Evolutionary conservation across 192 early-diverging fungal genomes (phyloP).

Genomic region (Lobosporangium transversale): DNA sequence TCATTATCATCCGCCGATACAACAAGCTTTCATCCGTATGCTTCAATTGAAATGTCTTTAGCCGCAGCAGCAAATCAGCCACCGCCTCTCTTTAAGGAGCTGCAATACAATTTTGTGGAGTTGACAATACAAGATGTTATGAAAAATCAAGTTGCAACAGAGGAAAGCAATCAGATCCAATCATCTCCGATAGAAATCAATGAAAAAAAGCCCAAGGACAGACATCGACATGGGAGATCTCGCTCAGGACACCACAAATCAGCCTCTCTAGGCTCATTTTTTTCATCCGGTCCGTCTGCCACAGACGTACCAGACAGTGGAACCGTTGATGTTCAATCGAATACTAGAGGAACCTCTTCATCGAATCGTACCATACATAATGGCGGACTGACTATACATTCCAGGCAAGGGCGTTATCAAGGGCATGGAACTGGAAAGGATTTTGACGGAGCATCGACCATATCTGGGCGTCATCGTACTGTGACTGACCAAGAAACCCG

Average conservation of each 20-base stretch:
- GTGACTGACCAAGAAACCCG: slow-evolving; percentile 15
- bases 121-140: slow-evolving; percentile 9
- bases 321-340: slow-evolving; percentile 4
- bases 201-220: slow-evolving; percentile 6
- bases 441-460: neutral
- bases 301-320: neutral
- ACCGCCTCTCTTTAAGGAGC: slow-evolving; percentile 11
- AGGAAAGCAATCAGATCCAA: neutral
- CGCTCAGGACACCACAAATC: slow-evolving; percentile 40
- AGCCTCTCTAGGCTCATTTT: slow-evolving; percentile 33
- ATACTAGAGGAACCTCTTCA: slow-evolving; percentile 3
- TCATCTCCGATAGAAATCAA: neutral
- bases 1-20: neutral
- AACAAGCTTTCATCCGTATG: slow-evolving; percentile 13
- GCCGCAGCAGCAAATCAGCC: slow-evolving; percentile 33
- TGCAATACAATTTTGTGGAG: slow-evolving; percentile 24
- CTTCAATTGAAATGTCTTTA: slow-evolving; percentile 35
- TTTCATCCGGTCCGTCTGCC: slow-evolving; percentile 13
- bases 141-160: neutral
- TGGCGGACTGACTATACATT: neutral
- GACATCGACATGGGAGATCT: slow-evolving; percentile 24
- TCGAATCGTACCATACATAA: neutral
- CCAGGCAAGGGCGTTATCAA: slow-evolving; percentile 10
- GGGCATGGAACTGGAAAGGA: slow-evolving; percentile 2
- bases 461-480: slow-evolving; percentile 11